Percentiles rank a stretch among this genome's conserved stretches.
phyloP scores from a whole-genome alignment of 2,329 filamentous ascomycete genomes.

The Colletotrichum musicola region DNA sequence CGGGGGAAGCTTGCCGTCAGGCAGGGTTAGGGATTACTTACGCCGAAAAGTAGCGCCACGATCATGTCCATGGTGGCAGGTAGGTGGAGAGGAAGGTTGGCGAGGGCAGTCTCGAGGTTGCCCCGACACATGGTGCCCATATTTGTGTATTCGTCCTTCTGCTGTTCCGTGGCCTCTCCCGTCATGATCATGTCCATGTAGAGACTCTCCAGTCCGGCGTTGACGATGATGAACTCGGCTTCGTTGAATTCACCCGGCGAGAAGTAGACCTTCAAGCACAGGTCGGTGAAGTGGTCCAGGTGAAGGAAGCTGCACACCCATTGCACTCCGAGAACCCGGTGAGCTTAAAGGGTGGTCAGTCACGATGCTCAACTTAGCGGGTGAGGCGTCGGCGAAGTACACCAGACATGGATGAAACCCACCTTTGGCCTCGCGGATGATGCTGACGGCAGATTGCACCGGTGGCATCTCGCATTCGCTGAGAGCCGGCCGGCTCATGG shows the following conservation, averaged over 20 bases:
- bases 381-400: neutral
- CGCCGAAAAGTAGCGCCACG: slow-evolving; percentile 41
- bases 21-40: slow-evolving; percentile 18
- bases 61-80: slow-evolving; percentile 47
- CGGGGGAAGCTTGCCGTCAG: neutral
- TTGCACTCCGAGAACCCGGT: slow-evolving; percentile 30
- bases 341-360: slow-evolving; percentile 2
- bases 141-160: slow-evolving; percentile 43
- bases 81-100: slow-evolving; percentile 48
- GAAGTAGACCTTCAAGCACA: slow-evolving; percentile 50
- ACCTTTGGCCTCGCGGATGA: slow-evolving; percentile 38
- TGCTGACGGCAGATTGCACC: slow-evolving; percentile 32
- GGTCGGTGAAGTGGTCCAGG: slow-evolving; percentile 47
- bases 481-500: slow-evolving; percentile 13
- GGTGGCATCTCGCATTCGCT: slow-evolving; percentile 37
- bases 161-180: slow-evolving; percentile 19
- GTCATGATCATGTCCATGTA: slow-evolving; percentile 43
- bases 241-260: slow-evolving; percentile 47
- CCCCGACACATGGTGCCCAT: slow-evolving; percentile 44
- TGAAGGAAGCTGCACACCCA: slow-evolving; percentile 49
- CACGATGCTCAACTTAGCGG: neutral
- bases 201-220: slow-evolving; percentile 48
- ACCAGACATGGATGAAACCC: neutral
- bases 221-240: slow-evolving; percentile 50
- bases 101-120: slow-evolving; percentile 49